These are phyloP conservation scores for Corylus americana DNA, from an alignment of 306 rosid genomes.

Conservation along the genomic window DNA sequence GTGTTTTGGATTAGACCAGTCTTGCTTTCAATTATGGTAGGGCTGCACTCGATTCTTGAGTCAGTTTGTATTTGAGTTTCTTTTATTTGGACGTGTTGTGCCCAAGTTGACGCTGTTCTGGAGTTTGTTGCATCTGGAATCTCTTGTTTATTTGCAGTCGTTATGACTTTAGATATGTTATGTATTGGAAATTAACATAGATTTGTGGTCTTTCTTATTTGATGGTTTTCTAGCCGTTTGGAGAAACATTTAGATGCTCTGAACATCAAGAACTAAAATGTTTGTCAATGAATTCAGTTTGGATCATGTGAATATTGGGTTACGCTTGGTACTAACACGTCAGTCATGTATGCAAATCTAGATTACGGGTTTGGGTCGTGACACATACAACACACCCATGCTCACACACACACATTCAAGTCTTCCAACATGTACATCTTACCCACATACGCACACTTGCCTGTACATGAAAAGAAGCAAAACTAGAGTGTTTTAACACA, in stretches of 20 bases:
- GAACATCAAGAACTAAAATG: not conserved
- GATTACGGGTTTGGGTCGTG: not conserved
- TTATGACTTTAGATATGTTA: not conserved
- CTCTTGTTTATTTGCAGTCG: not conserved
- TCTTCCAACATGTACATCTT: not conserved
- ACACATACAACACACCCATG: not conserved
- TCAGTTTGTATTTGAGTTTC: not conserved
- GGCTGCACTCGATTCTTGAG: not conserved
- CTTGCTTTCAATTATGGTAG: not conserved
- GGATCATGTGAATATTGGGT: not conserved
- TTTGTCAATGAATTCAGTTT: not conserved
- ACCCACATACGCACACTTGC: not conserved
- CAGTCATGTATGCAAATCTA: not conserved
- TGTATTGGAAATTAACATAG: not conserved
- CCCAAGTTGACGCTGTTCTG: not conserved
- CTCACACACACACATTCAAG: not conserved
- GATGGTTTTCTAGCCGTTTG: not conserved
- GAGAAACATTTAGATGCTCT: not conserved
- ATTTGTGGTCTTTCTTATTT: not conserved
- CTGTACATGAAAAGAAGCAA: conserved; percentile 9
- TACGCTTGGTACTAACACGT: not conserved
- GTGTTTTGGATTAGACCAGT: not conserved
- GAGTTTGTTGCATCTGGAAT: not conserved
- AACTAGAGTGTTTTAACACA: conserved; percentile 21
- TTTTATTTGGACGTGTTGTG: not conserved